Evolutionary conservation across 2,329 filamentous ascomycete genomes (phyloP), one percentile per base, ranked within the genome.

Genomic region (Rhexocercosporidium sp.): DNA sequence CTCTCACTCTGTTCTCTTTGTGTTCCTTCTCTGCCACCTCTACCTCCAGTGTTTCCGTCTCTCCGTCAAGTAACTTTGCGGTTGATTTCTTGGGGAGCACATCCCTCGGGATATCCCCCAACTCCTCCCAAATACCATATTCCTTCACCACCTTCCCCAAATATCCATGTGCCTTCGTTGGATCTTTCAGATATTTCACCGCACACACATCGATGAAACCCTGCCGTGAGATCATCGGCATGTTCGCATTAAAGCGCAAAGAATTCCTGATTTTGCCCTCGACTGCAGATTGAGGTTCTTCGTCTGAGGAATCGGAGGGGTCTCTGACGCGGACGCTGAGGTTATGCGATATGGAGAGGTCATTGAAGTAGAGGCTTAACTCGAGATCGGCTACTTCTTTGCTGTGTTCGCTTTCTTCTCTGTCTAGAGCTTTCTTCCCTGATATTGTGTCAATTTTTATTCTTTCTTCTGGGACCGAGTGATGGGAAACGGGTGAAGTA

Each of bases 121-220:
- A 39, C 22, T 66, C 69, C 25, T 44, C 68, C 73, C 73, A 73
- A 22, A 75, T 56, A 9, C 66, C 68, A 66, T 71, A 74, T 14
- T 65, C 64, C 20, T 27, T 39, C 1, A 72, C 59, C 14, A 68
- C 69, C 16, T 64, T 69, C n/a, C 27, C 31, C 34, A 75, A 39
- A 61, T 68, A 61, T 25, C 39, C 47, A 27, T 69, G 60, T 5
- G 64, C 73, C 8, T 65, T 66, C 18, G 59, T 53, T 4, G 71
- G 69, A 62, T 72, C 68, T n/a, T 62, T 65, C 27, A 73, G 27
- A 44, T 72, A 71, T 46, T 72, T 68, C 25, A 70, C 67, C 0
- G 63, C 62, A 31, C 64, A 67, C 1, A 71, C 62, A 76, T 87
- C 89, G 61, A 89, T 87, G 74, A 89, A 89, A 69, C 88, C 86